These are phyloP conservation scores for Apiospora koreana DNA, from an alignment of 2,329 filamentous ascomycete species.

Conservation along the genomic window DNA sequence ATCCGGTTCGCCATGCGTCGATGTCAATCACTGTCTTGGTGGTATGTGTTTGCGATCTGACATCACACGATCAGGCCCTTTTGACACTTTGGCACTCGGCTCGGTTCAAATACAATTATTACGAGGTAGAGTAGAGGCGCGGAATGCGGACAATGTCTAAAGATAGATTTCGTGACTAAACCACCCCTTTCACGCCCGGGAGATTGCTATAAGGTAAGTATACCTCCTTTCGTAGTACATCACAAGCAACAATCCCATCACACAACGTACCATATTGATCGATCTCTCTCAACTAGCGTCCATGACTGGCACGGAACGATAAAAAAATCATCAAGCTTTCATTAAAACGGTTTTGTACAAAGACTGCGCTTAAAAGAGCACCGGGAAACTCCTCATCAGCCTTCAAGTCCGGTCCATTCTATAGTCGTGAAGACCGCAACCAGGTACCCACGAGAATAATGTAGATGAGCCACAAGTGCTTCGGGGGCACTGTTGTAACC, in stretches of 20 bases:
- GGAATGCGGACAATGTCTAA: not conserved
- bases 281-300: too few species aligned
- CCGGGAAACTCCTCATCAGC: not conserved
- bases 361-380: not conserved
- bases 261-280: not conserved
- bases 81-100: not conserved
- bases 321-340: not conserved
- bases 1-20: not conserved
- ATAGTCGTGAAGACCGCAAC: not conserved
- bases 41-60: conserved; percentile 3
- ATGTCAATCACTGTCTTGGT: not conserved
- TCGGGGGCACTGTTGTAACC: not conserved
- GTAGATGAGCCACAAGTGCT: not conserved
- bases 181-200: too few species aligned
- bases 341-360: not conserved
- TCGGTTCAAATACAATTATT: too few species aligned
- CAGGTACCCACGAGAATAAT: not conserved
- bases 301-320: not conserved
- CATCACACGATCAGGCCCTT: not conserved
- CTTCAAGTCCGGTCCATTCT: not conserved
- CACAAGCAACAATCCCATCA: not conserved
- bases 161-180: not conserved
- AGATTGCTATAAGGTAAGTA: too few species aligned
- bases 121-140: too few species aligned
- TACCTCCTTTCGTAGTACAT: too few species aligned